Percentiles rank a stretch among this genome's conserved stretches.
These are phyloP conservation scores for Phyllosticta paracitricarpa DNA, from an alignment of 2,329 filamentous ascomycete genomes.

Conservation along the genomic window DNA sequence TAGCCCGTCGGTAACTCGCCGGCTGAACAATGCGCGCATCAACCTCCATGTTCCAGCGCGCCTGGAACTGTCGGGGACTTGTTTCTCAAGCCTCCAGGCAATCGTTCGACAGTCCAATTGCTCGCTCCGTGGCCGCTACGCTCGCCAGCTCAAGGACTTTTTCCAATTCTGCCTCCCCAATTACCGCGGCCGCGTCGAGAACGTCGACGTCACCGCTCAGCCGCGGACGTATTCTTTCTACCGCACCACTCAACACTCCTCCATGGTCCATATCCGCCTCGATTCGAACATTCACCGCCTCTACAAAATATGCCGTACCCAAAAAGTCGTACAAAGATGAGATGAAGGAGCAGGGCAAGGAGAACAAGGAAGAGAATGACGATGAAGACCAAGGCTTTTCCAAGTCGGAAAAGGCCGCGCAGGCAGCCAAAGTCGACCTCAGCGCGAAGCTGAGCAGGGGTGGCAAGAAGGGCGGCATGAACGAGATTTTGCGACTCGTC, in stretches of 20 bases:
- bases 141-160: not conserved
- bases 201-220: slow-evolving; percentile 2
- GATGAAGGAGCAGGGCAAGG: slow-evolving; percentile 26
- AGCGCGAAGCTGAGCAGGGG: slow-evolving; percentile 81
- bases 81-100: slow-evolving; percentile 24
- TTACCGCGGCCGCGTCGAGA: not conserved
- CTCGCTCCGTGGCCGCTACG: not conserved
- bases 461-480: slow-evolving; percentile 50
- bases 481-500: slow-evolving; percentile 77
- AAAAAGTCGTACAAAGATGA: slow-evolving; percentile 30
- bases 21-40: slow-evolving; percentile 25
- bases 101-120: slow-evolving; percentile 4
- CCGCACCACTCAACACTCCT: not conserved
- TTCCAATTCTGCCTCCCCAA: not conserved
- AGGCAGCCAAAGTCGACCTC: slow-evolving; percentile 82
- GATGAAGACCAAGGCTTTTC: slow-evolving; percentile 52
- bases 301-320: not conserved
- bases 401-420: slow-evolving; percentile 71
- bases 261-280: not conserved
- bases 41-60: slow-evolving; percentile 21
- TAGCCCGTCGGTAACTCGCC: slow-evolving; percentile 2
- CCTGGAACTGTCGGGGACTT: slow-evolving; percentile 25
- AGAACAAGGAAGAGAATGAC: slow-evolving; percentile 30
- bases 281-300: not conserved
- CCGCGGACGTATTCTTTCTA: not conserved